Evolutionary conservation across 1,284 basidiomycete species (phyloP).

Genomic region (Ustilago bromivora): DNA sequence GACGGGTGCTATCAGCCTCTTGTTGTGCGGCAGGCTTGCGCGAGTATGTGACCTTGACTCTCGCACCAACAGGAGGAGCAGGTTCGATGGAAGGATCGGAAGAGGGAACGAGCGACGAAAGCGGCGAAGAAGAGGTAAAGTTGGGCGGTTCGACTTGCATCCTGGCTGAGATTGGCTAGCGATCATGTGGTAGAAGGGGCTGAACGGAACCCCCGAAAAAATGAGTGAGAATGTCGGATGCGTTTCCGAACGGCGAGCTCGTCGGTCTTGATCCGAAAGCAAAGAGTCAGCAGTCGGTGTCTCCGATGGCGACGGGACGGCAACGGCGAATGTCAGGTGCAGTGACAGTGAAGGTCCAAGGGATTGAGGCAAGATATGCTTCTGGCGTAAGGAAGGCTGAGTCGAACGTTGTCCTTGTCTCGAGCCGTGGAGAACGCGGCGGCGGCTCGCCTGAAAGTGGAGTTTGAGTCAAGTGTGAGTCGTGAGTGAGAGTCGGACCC

Average conservation of each 20-base stretch:
- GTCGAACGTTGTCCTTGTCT: constrained; percentile 2
- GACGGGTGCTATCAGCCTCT: background rate
- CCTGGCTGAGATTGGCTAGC: constrained; percentile 1
- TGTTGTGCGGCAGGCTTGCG: constrained; percentile 24
- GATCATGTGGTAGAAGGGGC: background rate
- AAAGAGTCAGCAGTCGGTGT: background rate
- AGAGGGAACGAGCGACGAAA: constrained; percentile 44
- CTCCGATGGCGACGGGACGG: background rate
- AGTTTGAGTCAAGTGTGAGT: background rate
- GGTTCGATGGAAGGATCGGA: constrained; percentile 41
- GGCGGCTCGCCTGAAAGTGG: constrained; percentile 11
- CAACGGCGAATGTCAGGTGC: background rate
- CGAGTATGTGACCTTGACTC: constrained; percentile 44
- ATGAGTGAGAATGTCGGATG: background rate
- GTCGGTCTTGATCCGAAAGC: background rate
- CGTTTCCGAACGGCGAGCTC: constrained; percentile 1
- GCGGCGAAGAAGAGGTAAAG: constrained; percentile 23
- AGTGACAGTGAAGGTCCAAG: no score
- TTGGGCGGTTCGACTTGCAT: constrained; percentile 35
- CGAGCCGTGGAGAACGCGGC: no score
- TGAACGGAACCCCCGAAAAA: background rate
- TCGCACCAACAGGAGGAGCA: constrained; percentile 12
- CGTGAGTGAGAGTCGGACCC: constrained; percentile 11
- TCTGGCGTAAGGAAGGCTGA: constrained; percentile 3
- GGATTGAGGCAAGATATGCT: no score